Base-by-base conservation (phyloP, 768 basidiomycete genomes). In the Dioszegia crocea region DNA sequence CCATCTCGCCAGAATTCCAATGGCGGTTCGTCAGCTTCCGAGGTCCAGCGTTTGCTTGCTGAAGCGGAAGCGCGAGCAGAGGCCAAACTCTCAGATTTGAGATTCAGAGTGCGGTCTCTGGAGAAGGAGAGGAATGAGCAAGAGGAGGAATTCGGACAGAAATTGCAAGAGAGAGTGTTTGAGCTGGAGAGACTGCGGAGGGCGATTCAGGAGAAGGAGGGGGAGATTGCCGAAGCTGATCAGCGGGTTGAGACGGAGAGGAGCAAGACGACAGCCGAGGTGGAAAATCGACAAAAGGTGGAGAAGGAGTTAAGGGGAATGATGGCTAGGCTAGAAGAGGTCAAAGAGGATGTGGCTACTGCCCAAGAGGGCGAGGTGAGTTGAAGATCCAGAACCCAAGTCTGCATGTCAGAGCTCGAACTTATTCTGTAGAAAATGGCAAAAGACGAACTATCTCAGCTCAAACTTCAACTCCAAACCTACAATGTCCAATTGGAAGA, bases 81-180 rank as follows among this genome's bases (percentile, higher is more conserved):
- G 71, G 77, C 82, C 2, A 87, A 83, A 66, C 75, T 96, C 6
- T 79, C 84, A 0, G 90, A 92, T 65, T 75, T 94, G 64, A 84
- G 83, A 62, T 80, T 81, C 61, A 83, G 84, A 53, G 76, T 96
- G 24, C 69, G 79, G 4, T 78, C 79, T 9, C 75, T 86, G 21
- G 94, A 97, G 79, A 84, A 83, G 65, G 96, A 98, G 75, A 82
- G 91, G 38, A 86, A 83, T 53, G 92, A 94, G 49, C 83, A 83
- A 29, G 94, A 98, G 68, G 86, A 88, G 24, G 87, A 89, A 61
- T 94, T 92, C 89, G 88, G 87, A 70, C 82, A 81, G 57, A 92
- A 91, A 72, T 79, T 97, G 30, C 82, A 82, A 24, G 87, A 89
- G 68, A 88, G 90, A 71, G 81, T 83, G 23, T 82, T 82, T 62